These are phyloP conservation scores for Irpex lacteus DNA, from an alignment of 1,284 basidiomycete genomes.

Conservation along the genomic window DNA sequence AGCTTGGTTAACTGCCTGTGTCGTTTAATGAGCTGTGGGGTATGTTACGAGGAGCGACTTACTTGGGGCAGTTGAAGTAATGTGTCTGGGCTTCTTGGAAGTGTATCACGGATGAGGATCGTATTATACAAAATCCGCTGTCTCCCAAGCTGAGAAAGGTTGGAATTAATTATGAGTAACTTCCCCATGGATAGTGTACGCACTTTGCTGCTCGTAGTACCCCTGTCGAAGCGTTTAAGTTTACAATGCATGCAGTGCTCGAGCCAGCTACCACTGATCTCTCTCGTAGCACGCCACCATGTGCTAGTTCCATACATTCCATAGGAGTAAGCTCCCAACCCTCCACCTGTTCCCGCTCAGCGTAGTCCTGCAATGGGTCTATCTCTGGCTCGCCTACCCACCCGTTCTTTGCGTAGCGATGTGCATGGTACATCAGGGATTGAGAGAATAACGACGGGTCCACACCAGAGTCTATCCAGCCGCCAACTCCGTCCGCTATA, in stretches of 20 bases:
- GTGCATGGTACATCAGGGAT: constrained; percentile 68
- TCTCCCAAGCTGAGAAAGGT: constrained; percentile 69
- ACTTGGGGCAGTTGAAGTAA: constrained; percentile 83
- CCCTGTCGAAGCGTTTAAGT: constrained; percentile 74
- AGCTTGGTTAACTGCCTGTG: constrained; percentile 69
- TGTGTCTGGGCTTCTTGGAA: constrained; percentile 69
- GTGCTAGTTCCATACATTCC: constrained; percentile 72
- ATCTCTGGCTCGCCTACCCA: constrained; percentile 72
- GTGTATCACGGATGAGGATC: constrained; percentile 63
- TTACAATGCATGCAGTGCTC: constrained; percentile 82
- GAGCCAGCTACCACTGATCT: constrained; percentile 75
- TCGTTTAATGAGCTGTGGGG: neutral
- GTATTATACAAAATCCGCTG: constrained; percentile 80
- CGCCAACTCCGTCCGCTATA: constrained; percentile 69
- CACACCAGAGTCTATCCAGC: constrained; percentile 74
- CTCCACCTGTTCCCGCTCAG: constrained; percentile 48
- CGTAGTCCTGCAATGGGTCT: constrained; percentile 49
- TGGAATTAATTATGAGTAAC: neutral
- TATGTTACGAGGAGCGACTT: constrained; percentile 14
- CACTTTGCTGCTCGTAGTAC: constrained; percentile 79
- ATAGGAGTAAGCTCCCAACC: constrained; percentile 70
- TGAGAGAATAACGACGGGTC: constrained; percentile 79
- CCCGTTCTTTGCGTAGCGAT: constrained; percentile 61
- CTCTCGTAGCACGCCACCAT: constrained; percentile 70
- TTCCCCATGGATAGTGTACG: constrained; percentile 23